A percentile compares a stretch with the other conserved stretches of the same genome.
These are phyloP conservation scores for Laetiporus sulphureus DNA, from an alignment of 1,284 basidiomycete species.

Conservation along the genomic window DNA sequence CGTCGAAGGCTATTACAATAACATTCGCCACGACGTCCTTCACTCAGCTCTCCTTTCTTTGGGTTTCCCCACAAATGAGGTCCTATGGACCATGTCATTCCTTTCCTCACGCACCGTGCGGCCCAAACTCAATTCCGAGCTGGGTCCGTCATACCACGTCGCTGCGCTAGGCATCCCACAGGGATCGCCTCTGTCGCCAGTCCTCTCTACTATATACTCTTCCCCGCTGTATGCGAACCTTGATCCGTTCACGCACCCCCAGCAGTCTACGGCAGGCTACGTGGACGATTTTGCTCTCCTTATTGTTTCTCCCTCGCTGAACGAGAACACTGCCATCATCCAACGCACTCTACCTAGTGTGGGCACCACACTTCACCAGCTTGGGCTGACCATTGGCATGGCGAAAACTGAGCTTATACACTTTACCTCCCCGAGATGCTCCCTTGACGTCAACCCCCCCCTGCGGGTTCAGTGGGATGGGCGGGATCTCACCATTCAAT, in stretches of 20 bases:
- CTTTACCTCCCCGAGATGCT: background rate
- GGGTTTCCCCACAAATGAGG: background rate
- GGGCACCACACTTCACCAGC: background rate
- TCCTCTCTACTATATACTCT: background rate
- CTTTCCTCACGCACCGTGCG: background rate
- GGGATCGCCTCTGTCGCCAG: background rate
- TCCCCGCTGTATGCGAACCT: background rate
- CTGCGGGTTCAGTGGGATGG: no score
- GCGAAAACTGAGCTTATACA: background rate
- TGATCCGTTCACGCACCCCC: background rate
- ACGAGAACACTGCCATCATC: background rate
- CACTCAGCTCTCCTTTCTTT: background rate
- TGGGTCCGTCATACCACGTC: background rate
- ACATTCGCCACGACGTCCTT: background rate
- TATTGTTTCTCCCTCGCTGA: background rate
- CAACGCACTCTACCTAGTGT: background rate
- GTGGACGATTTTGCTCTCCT: background rate
- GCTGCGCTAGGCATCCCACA: background rate
- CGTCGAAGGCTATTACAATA: background rate
- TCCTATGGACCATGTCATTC: background rate
- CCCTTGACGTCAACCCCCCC: background rate
- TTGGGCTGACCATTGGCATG: background rate
- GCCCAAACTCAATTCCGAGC: background rate
- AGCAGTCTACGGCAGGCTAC: background rate
- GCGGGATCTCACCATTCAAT: background rate